Percentiles rank a stretch among this genome's conserved stretches.
These are phyloP conservation scores for Actinomortierella ambigua DNA, from an alignment of 371 early-diverging fungal genomes.

Conservation along the genomic window DNA sequence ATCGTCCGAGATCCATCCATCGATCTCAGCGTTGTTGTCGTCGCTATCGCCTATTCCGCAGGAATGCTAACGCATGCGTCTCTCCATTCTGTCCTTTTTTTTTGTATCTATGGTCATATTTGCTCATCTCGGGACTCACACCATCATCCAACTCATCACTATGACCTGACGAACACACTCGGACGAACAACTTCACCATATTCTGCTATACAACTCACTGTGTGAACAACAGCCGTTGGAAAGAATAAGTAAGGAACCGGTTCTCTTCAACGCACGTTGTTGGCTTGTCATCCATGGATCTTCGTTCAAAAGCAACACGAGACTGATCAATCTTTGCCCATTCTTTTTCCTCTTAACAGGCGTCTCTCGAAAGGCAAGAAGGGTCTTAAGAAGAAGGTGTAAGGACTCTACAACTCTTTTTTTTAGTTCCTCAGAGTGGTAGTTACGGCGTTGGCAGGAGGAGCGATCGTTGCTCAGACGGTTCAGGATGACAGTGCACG, in stretches of 20 bases:
- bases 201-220: background rate
- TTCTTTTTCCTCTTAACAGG: conserved; percentile 39
- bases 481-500: too few species aligned
- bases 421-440: background rate
- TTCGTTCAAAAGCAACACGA: background rate
- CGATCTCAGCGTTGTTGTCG: background rate
- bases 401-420: conserved; percentile 50
- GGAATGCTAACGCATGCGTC: background rate
- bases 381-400: conserved; percentile 97
- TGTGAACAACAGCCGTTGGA: conserved; percentile 75
- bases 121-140: background rate
- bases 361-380: conserved; percentile 95
- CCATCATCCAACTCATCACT: conserved; percentile 4
- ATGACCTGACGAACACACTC: conserved; percentile 3
- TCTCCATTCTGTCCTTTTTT: background rate
- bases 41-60: conserved; percentile 5
- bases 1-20: conserved; percentile 1
- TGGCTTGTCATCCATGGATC: background rate
- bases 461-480: too few species aligned
- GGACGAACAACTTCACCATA: background rate
- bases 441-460: too few species aligned
- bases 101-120: background rate
- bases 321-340: conserved; percentile 2
- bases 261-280: background rate
- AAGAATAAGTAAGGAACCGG: conserved; percentile 83